A percentile compares a stretch with the other conserved stretches of the same genome.
phyloP scores from a whole-genome alignment of 371 early-diverging fungal species.

The Rhizopus microsporus region DNA sequence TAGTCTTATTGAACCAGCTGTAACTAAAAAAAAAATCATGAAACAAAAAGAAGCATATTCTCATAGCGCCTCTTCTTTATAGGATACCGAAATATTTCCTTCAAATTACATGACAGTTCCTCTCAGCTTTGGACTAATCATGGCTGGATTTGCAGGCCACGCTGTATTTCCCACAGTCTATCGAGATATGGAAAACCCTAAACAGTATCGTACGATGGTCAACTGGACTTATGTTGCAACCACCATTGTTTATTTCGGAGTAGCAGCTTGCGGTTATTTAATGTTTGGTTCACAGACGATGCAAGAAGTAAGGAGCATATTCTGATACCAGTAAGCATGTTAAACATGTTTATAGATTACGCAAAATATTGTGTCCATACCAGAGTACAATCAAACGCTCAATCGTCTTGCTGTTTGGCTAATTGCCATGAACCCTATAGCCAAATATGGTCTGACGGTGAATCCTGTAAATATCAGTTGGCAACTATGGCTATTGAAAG shows the following conservation, averaged over 20 bases:
- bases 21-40: slow-evolving; percentile 24
- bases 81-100: slow-evolving; percentile 40
- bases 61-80: slow-evolving; percentile 11
- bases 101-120: slow-evolving; percentile 35
- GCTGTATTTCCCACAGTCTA: slow-evolving; percentile 52
- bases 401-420: slow-evolving; percentile 61
- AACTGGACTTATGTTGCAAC: slow-evolving; percentile 44
- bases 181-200: slow-evolving; percentile 52
- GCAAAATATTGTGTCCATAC: slow-evolving; percentile 64
- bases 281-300: slow-evolving; percentile 73
- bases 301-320: slow-evolving; percentile 52
- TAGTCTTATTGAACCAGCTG: slow-evolving; percentile 57
- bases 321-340: background rate
- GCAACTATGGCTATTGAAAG: slow-evolving; percentile 43
- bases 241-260: slow-evolving; percentile 34
- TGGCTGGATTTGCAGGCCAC: slow-evolving; percentile 54
- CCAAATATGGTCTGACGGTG: slow-evolving; percentile 67
- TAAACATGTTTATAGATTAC: slow-evolving; percentile 55
- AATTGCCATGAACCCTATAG: slow-evolving; percentile 69
- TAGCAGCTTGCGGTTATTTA: slow-evolving; percentile 63
- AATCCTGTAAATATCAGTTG: slow-evolving; percentile 63
- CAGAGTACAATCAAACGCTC: slow-evolving; percentile 55
- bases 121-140: slow-evolving; percentile 45
- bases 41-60: background rate
- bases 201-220: slow-evolving; percentile 42